Evolutionary conservation across 345 rosid species (phyloP).

Genomic region (Adansonia digitata): DNA sequence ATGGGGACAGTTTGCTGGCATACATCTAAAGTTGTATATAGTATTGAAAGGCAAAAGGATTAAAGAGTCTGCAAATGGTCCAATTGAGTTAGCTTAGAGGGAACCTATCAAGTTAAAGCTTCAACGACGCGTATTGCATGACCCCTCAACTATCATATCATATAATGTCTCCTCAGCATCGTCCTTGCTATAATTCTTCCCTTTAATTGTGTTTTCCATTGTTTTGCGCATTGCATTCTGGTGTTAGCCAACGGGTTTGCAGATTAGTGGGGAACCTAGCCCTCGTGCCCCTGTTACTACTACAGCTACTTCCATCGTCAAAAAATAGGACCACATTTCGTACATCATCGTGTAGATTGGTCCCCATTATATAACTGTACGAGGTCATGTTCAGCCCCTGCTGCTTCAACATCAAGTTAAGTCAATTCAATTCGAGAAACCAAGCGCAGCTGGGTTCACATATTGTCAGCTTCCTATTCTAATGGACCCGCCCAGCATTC

Average conservation of each 20-base stretch:
- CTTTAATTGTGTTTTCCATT: background rate
- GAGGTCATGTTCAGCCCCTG: background rate
- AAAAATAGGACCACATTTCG: constrained; percentile 19
- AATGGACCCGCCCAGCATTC: too few species aligned
- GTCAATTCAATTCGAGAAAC: background rate
- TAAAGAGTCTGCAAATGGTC: background rate
- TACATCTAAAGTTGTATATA: constrained; percentile 13
- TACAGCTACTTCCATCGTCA: background rate
- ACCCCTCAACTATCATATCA: background rate
- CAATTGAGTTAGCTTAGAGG: background rate
- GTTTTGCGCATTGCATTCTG: background rate
- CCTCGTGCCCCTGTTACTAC: background rate
- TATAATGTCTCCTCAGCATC: background rate
- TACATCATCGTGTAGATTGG: constrained; percentile 11
- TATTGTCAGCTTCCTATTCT: too few species aligned
- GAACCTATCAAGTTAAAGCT: background rate
- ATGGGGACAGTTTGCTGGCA: background rate
- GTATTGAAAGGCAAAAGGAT: constrained; percentile 13
- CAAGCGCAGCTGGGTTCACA: background rate
- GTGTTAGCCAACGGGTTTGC: constrained; percentile 25
- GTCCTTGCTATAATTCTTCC: background rate
- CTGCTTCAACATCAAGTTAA: background rate
- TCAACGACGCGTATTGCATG: background rate
- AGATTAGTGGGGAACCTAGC: constrained; percentile 31
- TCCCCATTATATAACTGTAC: constrained; percentile 21